A percentile compares a stretch with the other conserved stretches of the same genome.
Conservation (phyloP, 768 basidiomycete species). For the Kwoniella pini region DNA sequence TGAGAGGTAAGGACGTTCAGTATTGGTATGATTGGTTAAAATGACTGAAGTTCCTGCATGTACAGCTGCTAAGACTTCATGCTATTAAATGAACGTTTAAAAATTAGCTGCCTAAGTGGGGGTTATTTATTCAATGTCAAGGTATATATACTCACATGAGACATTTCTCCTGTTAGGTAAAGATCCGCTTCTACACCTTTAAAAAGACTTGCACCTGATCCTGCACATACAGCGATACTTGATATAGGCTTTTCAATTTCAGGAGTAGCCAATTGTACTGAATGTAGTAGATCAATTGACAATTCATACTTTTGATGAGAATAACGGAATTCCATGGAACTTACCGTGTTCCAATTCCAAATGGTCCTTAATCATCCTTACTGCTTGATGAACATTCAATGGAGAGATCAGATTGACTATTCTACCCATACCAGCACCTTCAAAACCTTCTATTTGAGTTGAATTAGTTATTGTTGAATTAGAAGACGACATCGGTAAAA, state of each 20-base stretch:
- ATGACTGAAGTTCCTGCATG: constrained; percentile 76
- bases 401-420: constrained; percentile 66
- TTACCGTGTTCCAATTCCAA: constrained; percentile 65
- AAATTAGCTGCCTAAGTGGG: too few species aligned
- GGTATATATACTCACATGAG: constrained; percentile 72
- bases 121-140: too few species aligned
- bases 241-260: constrained; percentile 41
- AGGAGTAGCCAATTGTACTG: constrained; percentile 49
- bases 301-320: too few species aligned
- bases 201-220: constrained; percentile 75
- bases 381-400: constrained; percentile 64
- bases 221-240: constrained; percentile 86
- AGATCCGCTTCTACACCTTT: constrained; percentile 74
- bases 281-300: too few species aligned
- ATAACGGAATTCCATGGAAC: constrained; percentile 34
- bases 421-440: constrained; percentile 65
- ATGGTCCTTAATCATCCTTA: constrained; percentile 68
- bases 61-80: constrained; percentile 79
- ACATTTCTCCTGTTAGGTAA: constrained; percentile 90
- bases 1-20: constrained; percentile 86
- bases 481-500: constrained; percentile 18
- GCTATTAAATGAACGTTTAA: too few species aligned
- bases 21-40: constrained; percentile 87
- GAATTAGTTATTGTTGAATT: constrained; percentile 28
- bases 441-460: constrained; percentile 32